A percentile compares a stretch with the other conserved stretches of the same genome.
Conservation (phyloP, 2,329 filamentous ascomycete genomes). For the Cadophora luteo-olivacea region DNA sequence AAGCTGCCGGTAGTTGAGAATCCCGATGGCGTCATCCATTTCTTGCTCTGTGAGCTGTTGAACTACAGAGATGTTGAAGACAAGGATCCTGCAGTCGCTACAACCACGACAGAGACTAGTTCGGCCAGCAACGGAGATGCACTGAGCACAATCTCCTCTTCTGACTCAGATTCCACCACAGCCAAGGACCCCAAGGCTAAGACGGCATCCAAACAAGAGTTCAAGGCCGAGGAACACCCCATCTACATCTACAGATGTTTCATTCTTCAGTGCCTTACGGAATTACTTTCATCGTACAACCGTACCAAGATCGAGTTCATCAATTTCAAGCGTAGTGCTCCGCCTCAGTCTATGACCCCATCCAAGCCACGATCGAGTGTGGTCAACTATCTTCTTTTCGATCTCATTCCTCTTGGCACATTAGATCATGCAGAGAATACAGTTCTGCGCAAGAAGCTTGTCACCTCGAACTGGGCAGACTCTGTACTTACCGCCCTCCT, state of each 20-base stretch:
- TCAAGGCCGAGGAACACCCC: slow-evolving; percentile 91
- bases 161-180: slow-evolving; percentile 45
- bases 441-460: slow-evolving; percentile 80
- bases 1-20: slow-evolving; percentile 90
- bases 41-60: slow-evolving; percentile 88
- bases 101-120: slow-evolving; percentile 29
- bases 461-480: slow-evolving; percentile 86
- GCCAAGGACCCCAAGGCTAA: slow-evolving; percentile 49
- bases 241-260: slow-evolving; percentile 98
- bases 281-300: slow-evolving; percentile 90
- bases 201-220: slow-evolving; percentile 73
- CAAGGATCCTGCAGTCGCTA: slow-evolving; percentile 61
- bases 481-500: slow-evolving; percentile 87
- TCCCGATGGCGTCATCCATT: slow-evolving; percentile 94
- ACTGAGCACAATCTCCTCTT: slow-evolving; percentile 34
- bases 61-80: slow-evolving; percentile 94
- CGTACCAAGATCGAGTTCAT: slow-evolving; percentile 98
- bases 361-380: slow-evolving; percentile 93
- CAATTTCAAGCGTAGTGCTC: slow-evolving; percentile 94
- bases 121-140: slow-evolving; percentile 38
- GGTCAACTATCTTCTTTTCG: slow-evolving; percentile 90
- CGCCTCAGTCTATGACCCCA: slow-evolving; percentile 79
- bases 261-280: slow-evolving; percentile 87
- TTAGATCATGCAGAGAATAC: slow-evolving; percentile 77
- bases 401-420: slow-evolving; percentile 69